phyloP scores from a whole-genome alignment of 2,329 filamentous ascomycete species.

The Pestalotiopsis sp. region DNA sequence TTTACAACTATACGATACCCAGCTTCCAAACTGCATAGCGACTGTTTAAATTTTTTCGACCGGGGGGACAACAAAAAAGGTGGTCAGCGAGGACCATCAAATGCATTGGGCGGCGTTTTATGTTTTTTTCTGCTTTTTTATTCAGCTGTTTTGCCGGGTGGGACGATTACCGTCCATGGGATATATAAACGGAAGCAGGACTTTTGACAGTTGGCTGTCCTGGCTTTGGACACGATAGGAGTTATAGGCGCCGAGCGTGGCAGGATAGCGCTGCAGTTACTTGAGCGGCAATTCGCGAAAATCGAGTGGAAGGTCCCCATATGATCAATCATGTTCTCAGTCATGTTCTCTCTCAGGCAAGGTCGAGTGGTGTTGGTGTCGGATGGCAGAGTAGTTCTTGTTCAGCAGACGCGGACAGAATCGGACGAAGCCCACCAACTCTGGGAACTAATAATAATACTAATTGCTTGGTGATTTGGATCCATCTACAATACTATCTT shows the following conservation, averaged over 20 bases:
- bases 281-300: background rate
- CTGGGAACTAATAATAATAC: conserved; percentile 17
- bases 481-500: background rate
- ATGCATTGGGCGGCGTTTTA: conserved; percentile 37
- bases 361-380: background rate
- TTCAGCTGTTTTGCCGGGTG: conserved; percentile 8
- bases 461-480: conserved; percentile 12
- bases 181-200: conserved; percentile 5
- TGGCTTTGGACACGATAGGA: background rate
- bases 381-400: background rate
- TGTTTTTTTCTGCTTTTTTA: conserved; percentile 19
- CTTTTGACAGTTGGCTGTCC: background rate
- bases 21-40: conserved; percentile 58
- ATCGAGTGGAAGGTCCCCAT: background rate
- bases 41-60: conserved; percentile 43
- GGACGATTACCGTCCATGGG: background rate
- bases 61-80: conserved; percentile 26
- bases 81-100: conserved; percentile 29
- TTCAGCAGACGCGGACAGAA: background rate
- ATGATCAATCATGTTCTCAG: background rate
- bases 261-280: background rate
- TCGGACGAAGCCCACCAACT: background rate
- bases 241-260: background rate
- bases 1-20: conserved; percentile 34
- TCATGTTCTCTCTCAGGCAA: conserved; percentile 1